Evolutionary conservation across 192 early-diverging fungal genomes (phyloP), one percentile per base, ranked within the genome.

Genomic region (Mortierella hygrophila): DNA sequence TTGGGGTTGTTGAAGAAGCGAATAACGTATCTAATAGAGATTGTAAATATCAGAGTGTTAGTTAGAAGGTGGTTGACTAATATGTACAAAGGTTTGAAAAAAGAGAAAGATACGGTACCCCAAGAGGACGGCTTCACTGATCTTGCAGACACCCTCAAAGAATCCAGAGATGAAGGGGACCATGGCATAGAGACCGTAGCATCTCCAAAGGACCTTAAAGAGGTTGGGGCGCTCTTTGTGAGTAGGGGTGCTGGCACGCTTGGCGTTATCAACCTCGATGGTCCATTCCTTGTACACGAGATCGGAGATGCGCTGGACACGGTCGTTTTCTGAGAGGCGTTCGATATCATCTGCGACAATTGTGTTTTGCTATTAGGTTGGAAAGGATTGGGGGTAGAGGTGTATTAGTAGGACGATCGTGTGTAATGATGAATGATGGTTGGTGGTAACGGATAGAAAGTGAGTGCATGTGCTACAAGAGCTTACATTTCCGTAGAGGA

Each of bases 401-500:
- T 13, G 35, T 37, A 18, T 38, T 21, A 70, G 18, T 38, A 38
- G 1, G 38, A 15, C 13, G 35, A 11, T 38, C 18, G 35, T 38
- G 15, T 40, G 38, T 40, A 40, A 40, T 5, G 1, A 40, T 40
- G 38, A 40, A 40, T 40, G 6, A 40, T 40, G 0, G 38, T 40
- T 40, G 3, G 38, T 40, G 38, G 38, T 40, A 6, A 40, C 38
- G 38, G 38, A 40, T 40, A 40, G 38, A 9, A 49, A 35, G 41
- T 20, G 46, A 0, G 29, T 21, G 40, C 4, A 11, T 23, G 47
- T 9, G 9, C 11, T 4, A 37, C 8, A 10, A 6, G 18, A 26
- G 8, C 79, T 74, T 81, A 86, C 84, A 76, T 79, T 78, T 80
- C 84, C 84, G 44, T 72, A 74, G 68, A 86, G 80, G 41, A 86